A percentile compares a stretch with the other conserved stretches of the same genome.
phyloP scores from a whole-genome alignment of 2,329 filamentous ascomycete species.

The Parafenestella ontariensis region DNA sequence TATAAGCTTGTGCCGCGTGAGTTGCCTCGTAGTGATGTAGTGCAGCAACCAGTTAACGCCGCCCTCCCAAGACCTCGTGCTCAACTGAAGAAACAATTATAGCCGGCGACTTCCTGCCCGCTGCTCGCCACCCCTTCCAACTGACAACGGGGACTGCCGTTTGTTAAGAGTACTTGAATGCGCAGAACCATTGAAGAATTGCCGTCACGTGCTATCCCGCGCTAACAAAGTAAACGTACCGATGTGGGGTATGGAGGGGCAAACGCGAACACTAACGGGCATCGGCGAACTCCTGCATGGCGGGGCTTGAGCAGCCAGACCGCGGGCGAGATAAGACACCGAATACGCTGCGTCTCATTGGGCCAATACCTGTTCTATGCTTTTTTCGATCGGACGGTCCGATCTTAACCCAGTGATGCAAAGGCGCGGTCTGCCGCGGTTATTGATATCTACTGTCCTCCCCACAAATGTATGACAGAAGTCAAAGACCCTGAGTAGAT shows the following conservation, averaged over 20 bases:
- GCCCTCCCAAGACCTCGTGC: no score
- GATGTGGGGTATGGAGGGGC: constrained; percentile 15
- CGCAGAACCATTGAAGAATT: no score
- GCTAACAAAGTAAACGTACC: not conserved
- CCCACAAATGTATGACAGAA: no score
- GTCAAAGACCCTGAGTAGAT: no score
- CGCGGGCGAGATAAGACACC: constrained; percentile 21
- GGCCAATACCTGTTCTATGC: not conserved
- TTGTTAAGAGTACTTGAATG: no score
- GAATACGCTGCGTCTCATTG: constrained; percentile 3
- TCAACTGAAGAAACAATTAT: not conserved
- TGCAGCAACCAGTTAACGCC: no score
- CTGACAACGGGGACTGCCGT: no score
- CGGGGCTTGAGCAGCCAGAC: constrained; percentile 17
- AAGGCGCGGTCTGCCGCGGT: constrained; percentile 9
- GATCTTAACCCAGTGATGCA: no score
- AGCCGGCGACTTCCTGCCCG: not conserved
- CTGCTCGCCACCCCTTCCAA: no score
- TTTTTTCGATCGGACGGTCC: no score
- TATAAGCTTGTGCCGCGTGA: not conserved
- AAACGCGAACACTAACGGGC: constrained; percentile 20
- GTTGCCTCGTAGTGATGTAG: no score
- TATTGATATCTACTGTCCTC: no score
- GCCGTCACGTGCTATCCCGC: constrained; percentile 3
- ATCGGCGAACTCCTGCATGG: constrained; percentile 37